phyloP scores from a whole-genome alignment of 2,329 filamentous ascomycete genomes.

The Aspergillus sp. region DNA sequence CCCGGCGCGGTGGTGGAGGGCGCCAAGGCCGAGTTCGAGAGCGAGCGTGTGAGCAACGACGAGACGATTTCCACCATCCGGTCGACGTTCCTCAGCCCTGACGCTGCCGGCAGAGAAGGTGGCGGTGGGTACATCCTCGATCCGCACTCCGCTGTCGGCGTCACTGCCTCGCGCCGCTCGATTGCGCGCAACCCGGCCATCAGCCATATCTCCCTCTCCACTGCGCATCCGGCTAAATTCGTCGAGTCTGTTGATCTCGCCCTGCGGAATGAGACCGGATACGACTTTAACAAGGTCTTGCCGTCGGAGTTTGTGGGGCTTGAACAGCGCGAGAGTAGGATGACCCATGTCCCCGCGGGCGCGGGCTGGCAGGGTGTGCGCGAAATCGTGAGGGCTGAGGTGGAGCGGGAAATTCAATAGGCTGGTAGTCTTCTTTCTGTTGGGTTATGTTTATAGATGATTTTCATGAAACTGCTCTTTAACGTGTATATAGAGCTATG shows the following conservation, averaged over 20 bases:
- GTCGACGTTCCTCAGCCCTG: slow-evolving; percentile 26
- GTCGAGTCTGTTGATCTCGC: slow-evolving; percentile 73
- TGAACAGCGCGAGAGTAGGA: slow-evolving; percentile 63
- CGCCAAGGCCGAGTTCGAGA: slow-evolving; percentile 68
- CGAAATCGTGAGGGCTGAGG: slow-evolving; percentile 64
- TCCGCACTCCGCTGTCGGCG: slow-evolving; percentile 82
- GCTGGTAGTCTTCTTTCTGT: slow-evolving; percentile 9
- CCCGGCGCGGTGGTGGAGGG: slow-evolving; percentile 60
- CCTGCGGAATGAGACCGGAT: slow-evolving; percentile 59
- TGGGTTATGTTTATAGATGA: neutral
- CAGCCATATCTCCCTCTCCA: slow-evolving; percentile 75
- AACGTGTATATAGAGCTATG: too few relatives aligned
- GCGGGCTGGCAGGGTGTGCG: slow-evolving; percentile 65
- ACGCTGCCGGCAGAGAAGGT: slow-evolving; percentile 26
- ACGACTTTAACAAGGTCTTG: slow-evolving; percentile 68
- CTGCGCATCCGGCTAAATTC: slow-evolving; percentile 95
- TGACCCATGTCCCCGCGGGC: slow-evolving; percentile 56
- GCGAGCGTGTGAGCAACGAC: slow-evolving; percentile 56
- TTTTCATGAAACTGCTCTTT: too few relatives aligned
- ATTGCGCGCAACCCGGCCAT: slow-evolving; percentile 44
- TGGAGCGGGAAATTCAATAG: slow-evolving; percentile 40
- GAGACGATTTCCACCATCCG: slow-evolving; percentile 62
- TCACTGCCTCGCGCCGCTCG: slow-evolving; percentile 65
- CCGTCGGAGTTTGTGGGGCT: slow-evolving; percentile 75
- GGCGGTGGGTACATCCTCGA: slow-evolving; percentile 71